A percentile compares a stretch with the other conserved stretches of the same genome.
Evolutionary conservation across 768 basidiomycete species (phyloP).

Genomic region (Mycena alexandri): DNA sequence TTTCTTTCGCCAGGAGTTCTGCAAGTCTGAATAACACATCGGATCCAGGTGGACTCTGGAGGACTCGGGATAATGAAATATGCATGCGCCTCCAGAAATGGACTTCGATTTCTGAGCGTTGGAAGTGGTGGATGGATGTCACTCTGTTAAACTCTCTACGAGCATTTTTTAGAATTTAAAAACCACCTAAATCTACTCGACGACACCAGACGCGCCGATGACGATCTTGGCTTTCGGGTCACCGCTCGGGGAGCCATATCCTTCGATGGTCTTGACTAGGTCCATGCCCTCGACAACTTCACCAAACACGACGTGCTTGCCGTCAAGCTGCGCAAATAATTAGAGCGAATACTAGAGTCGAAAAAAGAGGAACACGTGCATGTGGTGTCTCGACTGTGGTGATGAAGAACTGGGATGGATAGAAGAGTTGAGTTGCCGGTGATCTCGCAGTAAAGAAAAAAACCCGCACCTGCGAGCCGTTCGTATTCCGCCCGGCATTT

Average conservation of each 20-base stretch:
- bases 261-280: conserved; percentile 61
- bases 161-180: too few species aligned
- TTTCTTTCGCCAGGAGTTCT: too few species aligned
- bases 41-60: too few species aligned
- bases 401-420: conserved; percentile 79
- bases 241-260: conserved; percentile 53
- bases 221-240: conserved; percentile 58
- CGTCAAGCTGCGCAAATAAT: conserved; percentile 75
- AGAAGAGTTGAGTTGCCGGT: background rate
- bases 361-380: conserved; percentile 45
- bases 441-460: background rate
- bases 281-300: conserved; percentile 79
- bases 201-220: conserved; percentile 68
- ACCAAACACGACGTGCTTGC: conserved; percentile 88
- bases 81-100: too few species aligned
- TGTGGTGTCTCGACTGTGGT: conserved; percentile 76
- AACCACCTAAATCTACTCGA: too few species aligned
- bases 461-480: conserved; percentile 71
- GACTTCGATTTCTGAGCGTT: too few species aligned
- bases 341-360: too few species aligned
- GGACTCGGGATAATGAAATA: too few species aligned
- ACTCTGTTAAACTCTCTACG: too few species aligned
- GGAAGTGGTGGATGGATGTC: too few species aligned
- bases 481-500: conserved; percentile 85
- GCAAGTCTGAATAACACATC: too few species aligned